Evolutionary conservation across 257 asterid species (phyloP).

Genomic region (Salvia miltiorrhiza): DNA sequence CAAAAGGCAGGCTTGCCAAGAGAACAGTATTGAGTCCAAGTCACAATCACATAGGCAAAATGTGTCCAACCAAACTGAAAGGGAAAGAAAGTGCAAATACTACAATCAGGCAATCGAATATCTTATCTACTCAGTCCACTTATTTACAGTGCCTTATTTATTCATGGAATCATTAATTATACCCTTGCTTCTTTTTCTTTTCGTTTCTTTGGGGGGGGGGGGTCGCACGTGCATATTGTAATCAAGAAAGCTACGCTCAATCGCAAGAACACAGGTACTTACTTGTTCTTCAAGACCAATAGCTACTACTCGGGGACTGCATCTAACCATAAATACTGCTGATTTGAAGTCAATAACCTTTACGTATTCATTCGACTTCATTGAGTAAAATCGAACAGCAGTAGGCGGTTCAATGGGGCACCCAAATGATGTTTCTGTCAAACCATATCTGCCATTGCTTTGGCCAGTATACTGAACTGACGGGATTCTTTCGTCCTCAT

Average conservation of each 20-base stretch:
- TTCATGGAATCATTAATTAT: neutral
- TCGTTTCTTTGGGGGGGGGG: neutral
- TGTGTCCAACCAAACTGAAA: neutral
- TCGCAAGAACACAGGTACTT: constrained; percentile 18
- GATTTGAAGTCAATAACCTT: constrained; percentile 59
- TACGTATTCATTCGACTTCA: constrained; percentile 55
- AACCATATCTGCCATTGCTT: constrained; percentile 35
- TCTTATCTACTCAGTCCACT: constrained; percentile 7
- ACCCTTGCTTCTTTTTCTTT: neutral
- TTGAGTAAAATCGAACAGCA: constrained; percentile 63
- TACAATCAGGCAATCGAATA: neutral
- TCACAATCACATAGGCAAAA: neutral
- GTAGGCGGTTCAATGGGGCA: constrained; percentile 46
- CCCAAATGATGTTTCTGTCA: constrained; percentile 37
- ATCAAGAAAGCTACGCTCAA: neutral
- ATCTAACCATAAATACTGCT: constrained; percentile 66
- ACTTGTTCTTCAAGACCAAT: constrained; percentile 81
- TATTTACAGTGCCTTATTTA: neutral
- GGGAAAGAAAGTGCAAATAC: neutral
- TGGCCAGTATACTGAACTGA: constrained; percentile 30
- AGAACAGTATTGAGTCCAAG: constrained; percentile 17
- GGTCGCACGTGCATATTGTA: neutral
- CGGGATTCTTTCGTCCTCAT: constrained; percentile 42
- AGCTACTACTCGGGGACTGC: constrained; percentile 64
- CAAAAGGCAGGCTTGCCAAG: neutral